These are phyloP conservation scores for Fusarium guadeloupense DNA, from an alignment of 2,329 filamentous ascomycete genomes.

Conservation along the genomic window DNA sequence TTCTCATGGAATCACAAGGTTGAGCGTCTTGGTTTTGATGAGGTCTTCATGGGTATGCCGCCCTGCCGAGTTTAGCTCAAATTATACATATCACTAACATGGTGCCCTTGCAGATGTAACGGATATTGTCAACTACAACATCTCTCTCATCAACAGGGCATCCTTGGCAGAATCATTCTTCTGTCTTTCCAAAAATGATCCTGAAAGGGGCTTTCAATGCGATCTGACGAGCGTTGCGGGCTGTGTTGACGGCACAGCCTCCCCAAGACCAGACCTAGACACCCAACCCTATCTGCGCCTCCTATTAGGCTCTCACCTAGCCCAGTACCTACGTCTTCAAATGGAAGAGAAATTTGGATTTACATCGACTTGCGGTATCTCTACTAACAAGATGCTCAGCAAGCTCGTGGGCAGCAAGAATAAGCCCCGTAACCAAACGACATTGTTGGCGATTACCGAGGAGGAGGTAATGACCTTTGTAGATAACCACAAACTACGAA, in stretches of 20 bases:
- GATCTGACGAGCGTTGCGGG: conserved; percentile 76
- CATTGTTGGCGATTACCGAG: conserved; percentile 73
- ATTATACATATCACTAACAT: conserved; percentile 10
- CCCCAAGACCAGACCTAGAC: conserved; percentile 40
- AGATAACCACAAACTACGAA: conserved; percentile 77
- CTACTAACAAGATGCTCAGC: conserved; percentile 85
- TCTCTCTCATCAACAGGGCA: conserved; percentile 72
- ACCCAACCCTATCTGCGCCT: conserved; percentile 67
- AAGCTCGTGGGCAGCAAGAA: conserved; percentile 86
- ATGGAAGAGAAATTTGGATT: conserved; percentile 83
- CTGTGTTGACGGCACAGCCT: conserved; percentile 54
- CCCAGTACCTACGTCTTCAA: conserved; percentile 74
- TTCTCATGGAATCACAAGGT: conserved; percentile 82
- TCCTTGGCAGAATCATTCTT: conserved; percentile 79
- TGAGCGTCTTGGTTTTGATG: conserved; percentile 89
- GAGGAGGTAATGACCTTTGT: conserved; percentile 72
- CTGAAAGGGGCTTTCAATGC: conserved; percentile 81
- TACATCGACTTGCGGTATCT: conserved; percentile 86
- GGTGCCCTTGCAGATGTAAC: conserved; percentile 73
- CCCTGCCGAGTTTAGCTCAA: not conserved
- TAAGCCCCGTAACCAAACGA: conserved; percentile 90
- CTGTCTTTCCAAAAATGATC: conserved; percentile 75
- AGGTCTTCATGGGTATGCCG: conserved; percentile 67
- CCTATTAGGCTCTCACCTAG: conserved; percentile 82
- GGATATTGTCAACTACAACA: conserved; percentile 85